Conservation (phyloP, 2,329 filamentous ascomycete species). For the Podosphaera leucotricha region DNA sequence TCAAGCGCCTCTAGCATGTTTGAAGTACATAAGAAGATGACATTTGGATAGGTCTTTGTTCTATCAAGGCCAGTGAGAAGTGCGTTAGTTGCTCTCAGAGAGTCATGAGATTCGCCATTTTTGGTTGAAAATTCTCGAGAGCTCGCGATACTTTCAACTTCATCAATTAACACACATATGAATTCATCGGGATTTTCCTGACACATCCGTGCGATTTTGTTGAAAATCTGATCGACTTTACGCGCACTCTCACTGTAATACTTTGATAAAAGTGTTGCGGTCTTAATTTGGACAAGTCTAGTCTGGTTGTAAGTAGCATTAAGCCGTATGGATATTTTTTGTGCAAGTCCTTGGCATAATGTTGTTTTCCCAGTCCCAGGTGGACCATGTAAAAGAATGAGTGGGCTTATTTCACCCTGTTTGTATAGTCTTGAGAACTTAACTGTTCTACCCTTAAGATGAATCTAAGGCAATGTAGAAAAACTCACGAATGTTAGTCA, state of each 20-base stretch:
- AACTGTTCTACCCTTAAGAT: neutral
- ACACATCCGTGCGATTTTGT: conserved; percentile 15
- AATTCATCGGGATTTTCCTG: conserved; percentile 8
- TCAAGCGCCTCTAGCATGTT: conserved; percentile 13
- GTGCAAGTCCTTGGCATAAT: conserved; percentile 84
- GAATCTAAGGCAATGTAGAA: neutral
- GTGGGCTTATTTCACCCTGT: conserved; percentile 85
- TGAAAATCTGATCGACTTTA: conserved; percentile 21
- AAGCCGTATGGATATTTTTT: conserved; percentile 24
- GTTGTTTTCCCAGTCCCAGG: conserved; percentile 84
- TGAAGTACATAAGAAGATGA: conserved; percentile 14
- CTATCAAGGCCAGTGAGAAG: conserved; percentile 14
- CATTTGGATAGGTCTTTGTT: conserved; percentile 8
- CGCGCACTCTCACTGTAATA: conserved; percentile 24
- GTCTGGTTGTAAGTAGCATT: conserved; percentile 16
- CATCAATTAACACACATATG: conserved; percentile 15
- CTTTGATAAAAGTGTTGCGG: conserved; percentile 22
- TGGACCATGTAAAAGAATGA: conserved; percentile 74
- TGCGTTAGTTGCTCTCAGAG: conserved; percentile 15
- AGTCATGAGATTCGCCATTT: conserved; percentile 13
- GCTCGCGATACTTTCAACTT: conserved; percentile 15
- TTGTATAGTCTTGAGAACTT: conserved; percentile 24
- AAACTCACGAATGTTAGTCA: conserved; percentile 12
- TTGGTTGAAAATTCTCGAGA: conserved; percentile 8
- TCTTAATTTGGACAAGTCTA: conserved; percentile 22